phyloP scores from a whole-genome alignment of 2,329 filamentous ascomycete species.

The Pseudogymnoascus sp. region DNA sequence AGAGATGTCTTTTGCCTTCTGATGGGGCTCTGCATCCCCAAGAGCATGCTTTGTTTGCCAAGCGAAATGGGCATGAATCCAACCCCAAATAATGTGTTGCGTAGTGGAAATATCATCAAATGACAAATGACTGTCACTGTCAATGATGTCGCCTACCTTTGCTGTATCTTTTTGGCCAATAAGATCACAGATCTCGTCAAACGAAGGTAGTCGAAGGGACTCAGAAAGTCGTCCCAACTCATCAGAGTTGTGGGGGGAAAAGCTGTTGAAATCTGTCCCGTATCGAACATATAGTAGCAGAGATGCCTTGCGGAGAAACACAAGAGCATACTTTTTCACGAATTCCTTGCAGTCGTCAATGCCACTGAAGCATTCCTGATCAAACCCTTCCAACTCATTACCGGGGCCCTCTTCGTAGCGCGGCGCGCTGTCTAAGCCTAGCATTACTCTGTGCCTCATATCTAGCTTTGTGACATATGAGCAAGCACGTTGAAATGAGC shows the following conservation, averaged over 20 bases:
- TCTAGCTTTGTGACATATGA: slow-evolving; percentile 1
- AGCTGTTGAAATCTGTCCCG: slow-evolving; percentile 75
- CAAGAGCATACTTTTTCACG: slow-evolving; percentile 74
- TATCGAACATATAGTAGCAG: slow-evolving; percentile 82
- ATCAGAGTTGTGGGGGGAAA: slow-evolving; percentile 53
- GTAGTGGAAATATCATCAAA: slow-evolving; percentile 27
- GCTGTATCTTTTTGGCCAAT: slow-evolving; percentile 26
- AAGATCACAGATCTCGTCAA: slow-evolving; percentile 67
- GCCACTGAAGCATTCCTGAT: slow-evolving; percentile 45
- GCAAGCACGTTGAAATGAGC: background rate
- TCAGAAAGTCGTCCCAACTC: slow-evolving; percentile 78
- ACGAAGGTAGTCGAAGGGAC: slow-evolving; percentile 63
- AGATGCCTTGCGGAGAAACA: slow-evolving; percentile 76
- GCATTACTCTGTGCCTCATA: background rate
- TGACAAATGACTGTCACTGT: background rate
- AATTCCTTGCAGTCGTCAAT: slow-evolving; percentile 49
- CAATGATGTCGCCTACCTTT: slow-evolving; percentile 7
- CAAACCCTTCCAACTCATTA: slow-evolving; percentile 30
- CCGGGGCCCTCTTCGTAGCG: slow-evolving; percentile 23
- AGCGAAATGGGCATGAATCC: slow-evolving; percentile 54
- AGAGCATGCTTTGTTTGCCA: background rate
- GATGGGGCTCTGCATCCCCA: background rate
- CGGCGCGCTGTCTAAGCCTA: slow-evolving; percentile 20
- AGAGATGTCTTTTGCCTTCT: slow-evolving; percentile 24
- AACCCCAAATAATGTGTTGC: slow-evolving; percentile 48